Evolutionary conservation across 2,329 filamentous ascomycete species (phyloP).

Genomic region (Talaromyces rugulosus): DNA sequence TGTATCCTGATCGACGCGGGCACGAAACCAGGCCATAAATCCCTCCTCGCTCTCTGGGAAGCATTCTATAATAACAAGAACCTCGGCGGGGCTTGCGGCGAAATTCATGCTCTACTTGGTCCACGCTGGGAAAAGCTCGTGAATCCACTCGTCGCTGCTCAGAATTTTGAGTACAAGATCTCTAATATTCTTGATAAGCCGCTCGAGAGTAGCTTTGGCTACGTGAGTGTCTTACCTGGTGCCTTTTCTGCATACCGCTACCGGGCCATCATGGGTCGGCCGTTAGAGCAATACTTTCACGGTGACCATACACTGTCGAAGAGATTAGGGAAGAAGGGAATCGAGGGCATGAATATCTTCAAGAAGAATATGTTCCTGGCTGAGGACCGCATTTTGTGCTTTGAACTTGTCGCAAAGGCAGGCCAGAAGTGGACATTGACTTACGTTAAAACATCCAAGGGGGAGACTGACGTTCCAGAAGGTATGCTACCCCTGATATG

Average conservation of each 20-base stretch:
- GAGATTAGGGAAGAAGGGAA: constrained; percentile 95
- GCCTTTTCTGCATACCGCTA: constrained; percentile 98
- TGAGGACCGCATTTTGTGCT: constrained; percentile 99
- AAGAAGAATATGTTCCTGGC: constrained; percentile 99
- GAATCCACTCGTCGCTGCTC: constrained; percentile 90
- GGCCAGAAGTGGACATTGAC: constrained; percentile 98
- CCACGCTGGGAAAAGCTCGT: constrained; percentile 84
- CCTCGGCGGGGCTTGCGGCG: constrained; percentile 94
- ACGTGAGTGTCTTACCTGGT: constrained; percentile 95
- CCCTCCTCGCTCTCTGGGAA: constrained; percentile 90
- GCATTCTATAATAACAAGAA: constrained; percentile 99
- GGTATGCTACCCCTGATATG: constrained; percentile 40
- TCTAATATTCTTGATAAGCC: constrained; percentile 99
- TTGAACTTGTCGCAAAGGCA: constrained; percentile 96
- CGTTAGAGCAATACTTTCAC: constrained; percentile 98
- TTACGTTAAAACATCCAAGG: constrained; percentile 98
- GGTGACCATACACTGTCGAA: constrained; percentile 97
- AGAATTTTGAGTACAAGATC: constrained; percentile 99
- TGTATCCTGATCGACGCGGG: constrained; percentile 95
- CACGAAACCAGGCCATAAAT: constrained; percentile 91
- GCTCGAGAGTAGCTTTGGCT: constrained; percentile 92
- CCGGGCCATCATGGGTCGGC: constrained; percentile 95
- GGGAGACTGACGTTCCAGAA: constrained; percentile 97
- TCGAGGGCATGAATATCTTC: constrained; percentile 99
- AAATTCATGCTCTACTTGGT: constrained; percentile 97